A percentile compares a stretch with the other conserved stretches of the same genome.
phyloP scores from a whole-genome alignment of 2,329 filamentous ascomycete genomes.

The Ophiostoma fasciatum region DNA sequence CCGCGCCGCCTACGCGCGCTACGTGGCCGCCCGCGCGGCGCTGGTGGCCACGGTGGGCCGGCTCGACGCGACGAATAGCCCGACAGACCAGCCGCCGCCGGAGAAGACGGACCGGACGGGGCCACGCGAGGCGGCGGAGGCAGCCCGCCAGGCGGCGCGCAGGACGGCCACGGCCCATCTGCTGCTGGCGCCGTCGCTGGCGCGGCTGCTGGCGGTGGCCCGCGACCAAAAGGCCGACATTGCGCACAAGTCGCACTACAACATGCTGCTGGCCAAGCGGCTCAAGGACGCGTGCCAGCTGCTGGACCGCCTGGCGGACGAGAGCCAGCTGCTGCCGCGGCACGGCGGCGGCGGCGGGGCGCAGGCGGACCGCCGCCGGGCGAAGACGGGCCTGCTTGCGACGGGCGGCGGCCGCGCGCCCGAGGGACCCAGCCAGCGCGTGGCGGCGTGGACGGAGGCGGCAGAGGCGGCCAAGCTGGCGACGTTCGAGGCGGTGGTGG shows the following conservation, averaged over 20 bases:
- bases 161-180: constrained; percentile 17
- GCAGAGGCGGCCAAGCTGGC: constrained; percentile 44
- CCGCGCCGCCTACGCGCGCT: constrained; percentile 37
- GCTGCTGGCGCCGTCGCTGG: constrained; percentile 41
- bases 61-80: too few relatives aligned
- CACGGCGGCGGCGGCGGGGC: constrained; percentile 22
- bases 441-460: constrained; percentile 45
- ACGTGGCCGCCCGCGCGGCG: constrained; percentile 32
- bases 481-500: constrained; percentile 41
- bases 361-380: not conserved
- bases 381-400: constrained; percentile 25
- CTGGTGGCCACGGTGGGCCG: constrained; percentile 27
- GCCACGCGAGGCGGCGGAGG: not conserved
- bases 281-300: constrained; percentile 33
- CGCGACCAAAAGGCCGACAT: constrained; percentile 42
- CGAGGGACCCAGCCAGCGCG: constrained; percentile 24
- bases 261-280: constrained; percentile 32
- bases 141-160: too few relatives aligned
- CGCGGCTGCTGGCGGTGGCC: constrained; percentile 35
- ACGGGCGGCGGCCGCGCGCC: constrained; percentile 20
- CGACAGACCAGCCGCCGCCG: constrained; percentile 18
- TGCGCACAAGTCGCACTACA: constrained; percentile 43
- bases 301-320: constrained; percentile 40
- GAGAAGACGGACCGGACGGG: constrained; percentile 8
- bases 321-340: constrained; percentile 44